A percentile compares a stretch with the other conserved stretches of the same genome.
Conservation (phyloP, 345 rosid genomes). For the Schrenkiella parvula region DNA sequence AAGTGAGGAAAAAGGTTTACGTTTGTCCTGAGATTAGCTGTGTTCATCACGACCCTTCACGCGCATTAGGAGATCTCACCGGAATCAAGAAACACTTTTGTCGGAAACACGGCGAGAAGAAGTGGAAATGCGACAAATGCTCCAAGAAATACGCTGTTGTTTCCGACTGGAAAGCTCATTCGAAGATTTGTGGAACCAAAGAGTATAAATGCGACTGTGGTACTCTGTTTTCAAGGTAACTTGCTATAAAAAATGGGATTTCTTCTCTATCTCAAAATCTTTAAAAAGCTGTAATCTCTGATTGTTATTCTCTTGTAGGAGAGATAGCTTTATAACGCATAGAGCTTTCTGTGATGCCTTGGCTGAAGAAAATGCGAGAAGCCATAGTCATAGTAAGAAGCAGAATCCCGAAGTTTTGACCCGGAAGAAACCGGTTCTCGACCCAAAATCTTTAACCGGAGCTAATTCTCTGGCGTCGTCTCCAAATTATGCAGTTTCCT, state of each 20-base stretch:
- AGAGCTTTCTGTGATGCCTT: constrained; percentile 71
- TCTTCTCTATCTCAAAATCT: not conserved
- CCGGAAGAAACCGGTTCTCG: constrained; percentile 20
- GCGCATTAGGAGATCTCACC: constrained; percentile 66
- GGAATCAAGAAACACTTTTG: constrained; percentile 72
- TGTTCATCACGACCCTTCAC: constrained; percentile 59
- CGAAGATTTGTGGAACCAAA: constrained; percentile 61
- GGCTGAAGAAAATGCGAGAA: constrained; percentile 45
- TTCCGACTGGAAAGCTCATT: constrained; percentile 73
- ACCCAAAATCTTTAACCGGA: not conserved
- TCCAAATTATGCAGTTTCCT: not conserved
- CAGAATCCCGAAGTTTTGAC: constrained; percentile 18
- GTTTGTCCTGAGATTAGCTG: constrained; percentile 59
- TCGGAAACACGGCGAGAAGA: constrained; percentile 70
- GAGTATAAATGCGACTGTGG: constrained; percentile 70
- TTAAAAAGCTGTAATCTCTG: not conserved
- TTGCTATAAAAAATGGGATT: not conserved
- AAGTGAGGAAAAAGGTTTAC: constrained; percentile 48
- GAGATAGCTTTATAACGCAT: constrained; percentile 64
- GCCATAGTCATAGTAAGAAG: constrained; percentile 22
- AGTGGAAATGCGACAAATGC: constrained; percentile 65
- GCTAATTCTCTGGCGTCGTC: not conserved
- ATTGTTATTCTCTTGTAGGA: constrained; percentile 37
- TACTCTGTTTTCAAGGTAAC: constrained; percentile 54
- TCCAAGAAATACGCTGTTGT: constrained; percentile 61